Evolutionary conservation across 2,329 filamentous ascomycete species (phyloP).

Genomic region (Penicillium sp.): DNA sequence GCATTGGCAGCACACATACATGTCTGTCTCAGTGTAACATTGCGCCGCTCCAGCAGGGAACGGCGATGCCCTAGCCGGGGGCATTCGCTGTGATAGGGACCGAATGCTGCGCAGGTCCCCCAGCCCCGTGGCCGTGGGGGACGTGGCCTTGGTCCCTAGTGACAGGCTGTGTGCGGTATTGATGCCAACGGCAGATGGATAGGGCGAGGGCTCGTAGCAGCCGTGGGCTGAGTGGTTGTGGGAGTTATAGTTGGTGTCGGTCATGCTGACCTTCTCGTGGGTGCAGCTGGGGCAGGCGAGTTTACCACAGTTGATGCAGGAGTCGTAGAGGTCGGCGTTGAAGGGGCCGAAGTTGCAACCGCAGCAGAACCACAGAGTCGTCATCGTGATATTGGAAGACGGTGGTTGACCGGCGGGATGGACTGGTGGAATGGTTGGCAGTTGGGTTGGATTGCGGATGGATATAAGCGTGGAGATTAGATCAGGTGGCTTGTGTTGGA

Average conservation of each 20-base stretch:
- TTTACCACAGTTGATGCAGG: conserved; percentile 31
- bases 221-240: conserved; percentile 12
- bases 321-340: conserved; percentile 25
- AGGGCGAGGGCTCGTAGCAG: conserved; percentile 16
- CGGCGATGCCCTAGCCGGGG: neutral
- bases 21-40: conserved; percentile 20
- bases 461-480: neutral
- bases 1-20: conserved; percentile 45
- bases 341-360: conserved; percentile 37
- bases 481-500: neutral
- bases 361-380: conserved; percentile 39
- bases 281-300: conserved; percentile 26
- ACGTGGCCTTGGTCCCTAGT: conserved; percentile 11
- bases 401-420: neutral
- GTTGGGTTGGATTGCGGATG: neutral
- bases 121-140: conserved; percentile 8
- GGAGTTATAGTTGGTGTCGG: conserved; percentile 7
- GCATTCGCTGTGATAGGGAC: conserved; percentile 12
- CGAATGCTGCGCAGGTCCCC: conserved; percentile 17
- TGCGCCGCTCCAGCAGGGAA: neutral
- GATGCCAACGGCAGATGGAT: conserved; percentile 18
- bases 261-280: conserved; percentile 13
- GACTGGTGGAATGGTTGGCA: neutral
- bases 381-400: conserved; percentile 12
- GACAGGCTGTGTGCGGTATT: conserved; percentile 2